Conservation (phyloP, 352 stramenopile species). For the Saprolegnia parasitica region DNA sequence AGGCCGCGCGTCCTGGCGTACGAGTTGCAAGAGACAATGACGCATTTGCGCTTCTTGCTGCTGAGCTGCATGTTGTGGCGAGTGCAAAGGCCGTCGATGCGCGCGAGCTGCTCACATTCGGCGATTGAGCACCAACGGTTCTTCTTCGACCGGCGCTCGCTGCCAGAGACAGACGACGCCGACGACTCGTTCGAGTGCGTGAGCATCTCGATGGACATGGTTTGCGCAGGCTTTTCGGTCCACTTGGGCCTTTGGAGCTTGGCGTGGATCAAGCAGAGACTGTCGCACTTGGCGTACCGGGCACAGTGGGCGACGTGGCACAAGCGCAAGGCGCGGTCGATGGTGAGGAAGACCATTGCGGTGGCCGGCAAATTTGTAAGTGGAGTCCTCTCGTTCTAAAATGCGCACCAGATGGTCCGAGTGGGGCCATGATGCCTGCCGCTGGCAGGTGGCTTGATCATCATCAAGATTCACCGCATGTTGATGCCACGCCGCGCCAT, state of each 20-base stretch:
- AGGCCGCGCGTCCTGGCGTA: conserved; percentile 43
- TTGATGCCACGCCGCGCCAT: not conserved
- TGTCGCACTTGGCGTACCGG: conserved; percentile 19
- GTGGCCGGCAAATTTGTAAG: not conserved
- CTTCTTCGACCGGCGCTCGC: not conserved
- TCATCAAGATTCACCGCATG: not conserved
- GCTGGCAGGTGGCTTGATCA: not conserved
- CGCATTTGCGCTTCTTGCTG: conserved; percentile 18
- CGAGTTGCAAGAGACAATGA: not conserved
- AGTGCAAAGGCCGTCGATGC: conserved; percentile 10
- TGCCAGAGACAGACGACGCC: not conserved
- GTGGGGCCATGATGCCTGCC: not conserved
- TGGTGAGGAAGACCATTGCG: not conserved
- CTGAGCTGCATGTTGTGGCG: conserved; percentile 20
- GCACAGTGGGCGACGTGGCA: not conserved
- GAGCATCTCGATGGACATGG: conserved; percentile 2
- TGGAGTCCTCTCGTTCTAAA: not conserved
- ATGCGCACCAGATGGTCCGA: not conserved
- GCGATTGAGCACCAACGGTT: conserved; percentile 15
- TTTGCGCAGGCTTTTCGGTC: not conserved
- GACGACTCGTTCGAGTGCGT: not conserved
- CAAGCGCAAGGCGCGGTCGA: not conserved
- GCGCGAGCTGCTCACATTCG: conserved; percentile 12
- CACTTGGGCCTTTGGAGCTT: not conserved
- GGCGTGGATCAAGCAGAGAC: conserved; percentile 13